A percentile compares a stretch with the other conserved stretches of the same genome.
phyloP scores from a whole-genome alignment of 345 rosid species.

The Eucalyptus erythrocorys region DNA sequence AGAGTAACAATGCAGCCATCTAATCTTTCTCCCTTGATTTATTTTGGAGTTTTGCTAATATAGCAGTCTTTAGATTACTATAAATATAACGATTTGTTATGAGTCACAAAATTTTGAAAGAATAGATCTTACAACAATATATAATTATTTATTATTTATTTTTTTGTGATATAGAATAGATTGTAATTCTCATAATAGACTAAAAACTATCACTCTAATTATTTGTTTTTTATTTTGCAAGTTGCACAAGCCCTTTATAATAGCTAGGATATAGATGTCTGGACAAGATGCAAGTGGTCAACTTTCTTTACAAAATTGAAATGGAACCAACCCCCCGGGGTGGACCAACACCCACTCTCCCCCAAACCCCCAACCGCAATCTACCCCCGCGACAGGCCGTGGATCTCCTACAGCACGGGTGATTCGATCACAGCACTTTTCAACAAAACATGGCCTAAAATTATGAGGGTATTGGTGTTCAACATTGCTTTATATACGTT shows the following conservation, averaged over 20 bases:
- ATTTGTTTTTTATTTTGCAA: neutral
- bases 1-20: neutral
- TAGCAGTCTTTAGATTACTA: no score
- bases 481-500: neutral
- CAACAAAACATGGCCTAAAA: neutral
- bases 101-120: no score
- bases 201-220: no score
- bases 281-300: neutral
- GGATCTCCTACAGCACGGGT: neutral
- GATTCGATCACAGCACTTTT: neutral
- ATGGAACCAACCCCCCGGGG: neutral
- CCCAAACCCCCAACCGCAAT: no score
- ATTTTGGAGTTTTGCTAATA: no score
- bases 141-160: no score
- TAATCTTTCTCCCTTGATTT: neutral
- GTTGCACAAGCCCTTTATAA: neutral
- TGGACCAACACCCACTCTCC: no score
- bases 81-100: no score
- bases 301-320: neutral
- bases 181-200: no score
- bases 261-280: neutral
- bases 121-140: no score
- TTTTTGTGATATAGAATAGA: no score
- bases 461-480: neutral
- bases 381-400: neutral